phyloP scores from a whole-genome alignment of 23 red algal species.

The Agarophyton chilense region DNA sequence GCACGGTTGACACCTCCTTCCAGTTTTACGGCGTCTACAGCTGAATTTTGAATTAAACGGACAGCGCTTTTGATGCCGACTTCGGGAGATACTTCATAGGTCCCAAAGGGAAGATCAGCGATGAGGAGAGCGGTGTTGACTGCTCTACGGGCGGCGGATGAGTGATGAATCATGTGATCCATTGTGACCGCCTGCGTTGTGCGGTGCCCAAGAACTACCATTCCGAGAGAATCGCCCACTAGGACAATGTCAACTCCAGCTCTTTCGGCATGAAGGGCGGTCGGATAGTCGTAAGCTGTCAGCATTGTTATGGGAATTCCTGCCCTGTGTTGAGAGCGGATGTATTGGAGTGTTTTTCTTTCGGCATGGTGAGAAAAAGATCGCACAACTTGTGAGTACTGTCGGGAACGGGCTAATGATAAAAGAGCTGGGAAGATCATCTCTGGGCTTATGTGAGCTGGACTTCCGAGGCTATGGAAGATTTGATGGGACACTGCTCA shows the following conservation, averaged over 20 bases:
- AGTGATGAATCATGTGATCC: conserved; percentile 94
- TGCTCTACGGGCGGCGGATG: conserved; percentile 70
- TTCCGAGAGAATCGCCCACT: conserved; percentile 94
- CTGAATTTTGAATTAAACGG: conserved; percentile 73
- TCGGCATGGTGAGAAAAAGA: background rate
- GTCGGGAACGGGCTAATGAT: too few relatives aligned
- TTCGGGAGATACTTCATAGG: conserved; percentile 67
- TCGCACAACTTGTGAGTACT: too few relatives aligned
- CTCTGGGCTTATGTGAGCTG: too few relatives aligned
- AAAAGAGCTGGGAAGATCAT: too few relatives aligned
- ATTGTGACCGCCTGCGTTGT: conserved; percentile 95
- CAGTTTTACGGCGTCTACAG: conserved; percentile 87
- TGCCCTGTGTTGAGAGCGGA: conserved; percentile 8
- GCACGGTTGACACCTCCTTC: conserved; percentile 79
- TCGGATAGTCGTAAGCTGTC: conserved; percentile 97
- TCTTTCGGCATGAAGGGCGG: conserved; percentile 92
- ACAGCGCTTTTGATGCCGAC: conserved; percentile 68
- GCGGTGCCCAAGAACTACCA: conserved; percentile 89
- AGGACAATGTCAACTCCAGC: conserved; percentile 87
- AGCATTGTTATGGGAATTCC: conserved; percentile 79
- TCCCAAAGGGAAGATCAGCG: conserved; percentile 94
- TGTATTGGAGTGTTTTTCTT: conserved; percentile 18
- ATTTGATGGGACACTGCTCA: too few relatives aligned
- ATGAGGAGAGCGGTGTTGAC: conserved; percentile 71
- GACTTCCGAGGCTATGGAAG: too few relatives aligned